phyloP scores from a whole-genome alignment of 768 basidiomycete species.

The Naganishia randhawae region DNA sequence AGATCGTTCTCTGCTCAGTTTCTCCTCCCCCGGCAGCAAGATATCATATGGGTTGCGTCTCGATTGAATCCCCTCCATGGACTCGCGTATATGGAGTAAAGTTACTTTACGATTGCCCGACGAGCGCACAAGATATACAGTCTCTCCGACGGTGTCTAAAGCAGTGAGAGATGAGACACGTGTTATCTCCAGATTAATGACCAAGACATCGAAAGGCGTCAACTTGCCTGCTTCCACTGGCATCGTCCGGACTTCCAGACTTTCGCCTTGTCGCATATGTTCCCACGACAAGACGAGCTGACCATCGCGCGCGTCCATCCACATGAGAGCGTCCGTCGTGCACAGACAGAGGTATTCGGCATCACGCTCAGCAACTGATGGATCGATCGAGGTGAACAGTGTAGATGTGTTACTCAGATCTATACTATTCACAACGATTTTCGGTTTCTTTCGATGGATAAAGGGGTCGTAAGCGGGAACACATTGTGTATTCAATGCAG shows the following conservation, averaged over 20 bases:
- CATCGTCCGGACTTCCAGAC: neutral
- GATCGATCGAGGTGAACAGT: constrained; percentile 20
- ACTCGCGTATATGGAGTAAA: neutral
- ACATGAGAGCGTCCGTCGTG: constrained; percentile 17
- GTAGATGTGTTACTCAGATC: neutral
- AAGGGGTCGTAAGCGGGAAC: neutral
- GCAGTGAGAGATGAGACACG: neutral
- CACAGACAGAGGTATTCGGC: constrained; percentile 4
- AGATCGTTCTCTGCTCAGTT: too few relatives aligned
- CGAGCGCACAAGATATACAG: neutral
- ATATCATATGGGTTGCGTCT: neutral
- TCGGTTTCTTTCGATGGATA: neutral
- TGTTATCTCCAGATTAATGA: neutral
- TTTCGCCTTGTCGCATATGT: constrained; percentile 15
- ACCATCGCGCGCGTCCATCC: constrained; percentile 15
- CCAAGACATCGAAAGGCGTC: neutral
- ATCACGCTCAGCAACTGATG: neutral
- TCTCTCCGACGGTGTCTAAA: neutral
- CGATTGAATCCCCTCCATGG: constrained; percentile 6
- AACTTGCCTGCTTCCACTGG: neutral
- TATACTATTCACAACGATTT: constrained; percentile 1
- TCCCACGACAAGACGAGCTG: constrained; percentile 17
- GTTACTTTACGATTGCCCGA: constrained; percentile 2
- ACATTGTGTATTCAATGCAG: neutral
- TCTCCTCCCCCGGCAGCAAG: neutral